Evolutionary conservation across 2,329 filamentous ascomycete species (phyloP), one percentile per base, ranked within the genome.

Genomic region (Ascochyta koolunga): DNA sequence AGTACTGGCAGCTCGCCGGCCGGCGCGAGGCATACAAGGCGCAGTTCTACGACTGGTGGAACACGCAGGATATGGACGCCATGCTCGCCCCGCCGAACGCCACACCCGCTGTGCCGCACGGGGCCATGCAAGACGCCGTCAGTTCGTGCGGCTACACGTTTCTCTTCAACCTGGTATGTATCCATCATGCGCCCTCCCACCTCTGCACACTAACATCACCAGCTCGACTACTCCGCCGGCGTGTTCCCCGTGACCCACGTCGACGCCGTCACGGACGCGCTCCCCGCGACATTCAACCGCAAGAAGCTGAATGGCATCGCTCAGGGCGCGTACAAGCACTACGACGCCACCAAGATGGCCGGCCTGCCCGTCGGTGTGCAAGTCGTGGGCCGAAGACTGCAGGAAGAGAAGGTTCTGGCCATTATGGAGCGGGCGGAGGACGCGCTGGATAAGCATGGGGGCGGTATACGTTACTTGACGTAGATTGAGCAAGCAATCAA

Each of bases 131-230:
- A 62, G 87, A 93, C 65, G 91, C 91, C 2, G 86, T 95, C 38
- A 89, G 89, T 58, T 91, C 88, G 62, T 97, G 93, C 67, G 92
- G 91, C 1, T 97, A 98, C 70, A 97, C 93, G 0, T 96, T 97
- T 71, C 76, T 96, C 50, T 98, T 95, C 79, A 97, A 97, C 66
- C 62, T 97, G 67, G 88, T 90, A 77, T 75, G 85, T 78, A 6
- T 15, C 10, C 5, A 10, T 36, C n/a, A 3, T 39, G 13, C 11
- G 21, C 6, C 7, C 8, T n/a, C 6, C 8, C 7, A 31, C 46
- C 29, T 47, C 8, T 22, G 3, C 3, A 32, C 32, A 18, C 57
- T 64, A 39, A 67, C 54, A 4, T 2, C 7, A 4, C 9, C 58
- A 90, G 85, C 84, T 97, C 42, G 93, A 97, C 71, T 97, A 97